Conservation (phyloP, 768 basidiomycete species). For the Hericium alpestre region DNA sequence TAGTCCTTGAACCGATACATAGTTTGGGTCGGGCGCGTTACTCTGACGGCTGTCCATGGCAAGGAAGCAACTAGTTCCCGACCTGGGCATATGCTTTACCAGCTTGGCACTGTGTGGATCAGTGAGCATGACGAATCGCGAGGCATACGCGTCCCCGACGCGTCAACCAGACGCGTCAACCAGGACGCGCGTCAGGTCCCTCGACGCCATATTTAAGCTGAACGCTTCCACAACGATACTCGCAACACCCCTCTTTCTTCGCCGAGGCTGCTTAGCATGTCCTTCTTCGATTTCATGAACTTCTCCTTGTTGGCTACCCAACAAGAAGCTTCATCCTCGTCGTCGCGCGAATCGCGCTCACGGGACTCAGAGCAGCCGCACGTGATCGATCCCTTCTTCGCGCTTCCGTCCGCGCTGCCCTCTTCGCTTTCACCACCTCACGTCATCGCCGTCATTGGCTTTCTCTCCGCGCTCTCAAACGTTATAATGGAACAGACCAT, state of each 20-base stretch:
- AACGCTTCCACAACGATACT: background rate
- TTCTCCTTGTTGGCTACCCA: background rate
- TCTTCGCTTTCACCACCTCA: background rate
- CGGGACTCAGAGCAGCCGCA: background rate
- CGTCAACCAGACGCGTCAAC: background rate
- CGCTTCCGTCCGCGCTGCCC: background rate
- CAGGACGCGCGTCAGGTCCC: background rate
- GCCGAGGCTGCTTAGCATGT: background rate
- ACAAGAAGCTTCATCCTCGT: background rate
- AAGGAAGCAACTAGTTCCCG: no score
- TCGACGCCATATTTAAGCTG: background rate
- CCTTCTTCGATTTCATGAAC: background rate
- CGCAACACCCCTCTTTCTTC: background rate
- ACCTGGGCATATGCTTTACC: no score
- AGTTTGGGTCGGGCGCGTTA: no score
- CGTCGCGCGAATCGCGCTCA: background rate
- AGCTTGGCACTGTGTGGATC: no score
- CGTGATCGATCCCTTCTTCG: background rate
- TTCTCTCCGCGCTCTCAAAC: background rate
- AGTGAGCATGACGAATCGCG: background rate
- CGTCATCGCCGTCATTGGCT: background rate
- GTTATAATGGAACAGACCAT: background rate
- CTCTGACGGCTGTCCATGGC: no score
- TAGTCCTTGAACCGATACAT: no score
- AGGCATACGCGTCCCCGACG: background rate